Base-by-base conservation (phyloP, 305 asterid genomes). In the Stenogyne calaminthoides region DNA sequence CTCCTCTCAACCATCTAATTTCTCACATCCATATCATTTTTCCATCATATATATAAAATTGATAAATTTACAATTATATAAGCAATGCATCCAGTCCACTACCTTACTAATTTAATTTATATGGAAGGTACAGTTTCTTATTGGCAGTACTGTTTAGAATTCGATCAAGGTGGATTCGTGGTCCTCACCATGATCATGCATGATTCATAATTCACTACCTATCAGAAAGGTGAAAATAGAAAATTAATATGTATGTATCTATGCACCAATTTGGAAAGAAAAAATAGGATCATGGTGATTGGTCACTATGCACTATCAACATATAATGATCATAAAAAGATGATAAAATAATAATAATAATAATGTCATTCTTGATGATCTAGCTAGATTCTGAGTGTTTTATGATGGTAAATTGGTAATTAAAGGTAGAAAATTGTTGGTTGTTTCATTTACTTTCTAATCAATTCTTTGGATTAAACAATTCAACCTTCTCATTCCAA, bases 121-220 rank as follows among this genome's bases (percentile, higher is more conserved):
- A 22, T 36, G 42, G 78, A 63, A 72, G 64, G 67, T 72, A 57
- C 72, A 47, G 25, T 27, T 65, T 64, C 16, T 57, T 68, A 63
- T 64, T 42, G 22, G 60, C 58, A 67, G 40, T 15, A 8, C 4
- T n/a, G n/a, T n/a, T 62, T 15, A 5, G 15, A 10, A 54, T 44
- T 64, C n/a, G n/a, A n/a, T n/a, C 71, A 79, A 62, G 69, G 84
- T 87, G 95, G 85, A 80, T 15, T 73, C 76, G 95, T 89, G 96
- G 93, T 85, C 96, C 96, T 78, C 77, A 75, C 86, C 86, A 77
- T 65, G 72, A 75, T 73, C n/a, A n/a, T n/a, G n/a, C 80, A 63
- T 46, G 32, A 54, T 55, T 39, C 56, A 66, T 69, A 72, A 54
- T 46, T 46, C 60, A 62, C 72, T 73, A 34, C 76, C 71, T 73